A percentile compares a stretch with the other conserved stretches of the same genome.
phyloP scores from a whole-genome alignment of 768 basidiomycete genomes.

The Chalciporus pseudorubinellus region DNA sequence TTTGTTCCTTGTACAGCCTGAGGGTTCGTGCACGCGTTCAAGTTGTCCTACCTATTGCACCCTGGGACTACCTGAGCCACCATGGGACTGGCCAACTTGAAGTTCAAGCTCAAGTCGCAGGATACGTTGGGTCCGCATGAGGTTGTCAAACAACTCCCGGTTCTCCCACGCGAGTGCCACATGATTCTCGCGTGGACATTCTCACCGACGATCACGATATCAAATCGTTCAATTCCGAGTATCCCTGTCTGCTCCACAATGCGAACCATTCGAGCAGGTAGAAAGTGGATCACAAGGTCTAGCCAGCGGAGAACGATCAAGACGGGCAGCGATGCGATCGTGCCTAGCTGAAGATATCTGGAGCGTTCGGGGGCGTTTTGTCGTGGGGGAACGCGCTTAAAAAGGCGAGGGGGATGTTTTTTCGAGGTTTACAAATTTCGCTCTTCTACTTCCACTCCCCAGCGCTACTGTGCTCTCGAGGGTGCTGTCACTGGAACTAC shows the following conservation, averaged over 20 bases:
- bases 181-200: slow-evolving; percentile 16
- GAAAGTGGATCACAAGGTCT: too few species aligned
- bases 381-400: slow-evolving; percentile 6
- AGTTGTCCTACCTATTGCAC: too few species aligned
- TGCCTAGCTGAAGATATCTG: slow-evolving; percentile 15
- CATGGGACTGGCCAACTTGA: too few species aligned
- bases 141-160: slow-evolving; percentile 1
- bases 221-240: slow-evolving; percentile 15
- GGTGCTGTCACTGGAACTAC: background rate
- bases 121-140: background rate
- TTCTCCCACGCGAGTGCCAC: slow-evolving; percentile 7
- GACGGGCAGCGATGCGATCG: slow-evolving; percentile 14
- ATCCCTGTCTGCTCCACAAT: slow-evolving; percentile 10
- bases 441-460: slow-evolving; percentile 1
- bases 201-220: slow-evolving; percentile 15
- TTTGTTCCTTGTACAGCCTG: too few species aligned
- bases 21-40: too few species aligned
- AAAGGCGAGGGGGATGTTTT: slow-evolving; percentile 7
- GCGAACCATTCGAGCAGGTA: too few species aligned
- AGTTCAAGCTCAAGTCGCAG: too few species aligned
- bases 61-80: too few species aligned
- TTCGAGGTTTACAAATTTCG: background rate
- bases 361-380: background rate
- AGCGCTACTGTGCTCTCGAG: background rate
- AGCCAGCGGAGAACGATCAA: background rate